These are phyloP conservation scores for Agrocybe pediades DNA, from an alignment of 768 basidiomycete species.

Conservation along the genomic window DNA sequence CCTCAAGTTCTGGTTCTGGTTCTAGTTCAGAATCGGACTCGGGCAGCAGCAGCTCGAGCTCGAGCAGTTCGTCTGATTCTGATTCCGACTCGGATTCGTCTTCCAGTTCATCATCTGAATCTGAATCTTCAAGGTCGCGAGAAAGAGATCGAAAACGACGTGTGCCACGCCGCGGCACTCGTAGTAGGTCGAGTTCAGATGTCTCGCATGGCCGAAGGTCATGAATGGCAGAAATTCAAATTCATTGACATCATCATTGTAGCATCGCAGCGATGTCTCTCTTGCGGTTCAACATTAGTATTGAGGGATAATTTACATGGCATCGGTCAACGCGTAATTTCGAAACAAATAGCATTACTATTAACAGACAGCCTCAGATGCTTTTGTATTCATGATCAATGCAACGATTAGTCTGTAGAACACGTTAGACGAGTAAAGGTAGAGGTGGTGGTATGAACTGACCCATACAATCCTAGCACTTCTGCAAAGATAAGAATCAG, in stretches of 20 bases:
- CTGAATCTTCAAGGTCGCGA: conserved; percentile 44
- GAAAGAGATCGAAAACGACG: conserved; percentile 28
- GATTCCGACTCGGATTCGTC: conserved; percentile 42
- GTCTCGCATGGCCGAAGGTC: conserved; percentile 19
- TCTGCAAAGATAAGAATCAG: conserved; percentile 93
- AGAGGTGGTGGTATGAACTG: conserved; percentile 19
- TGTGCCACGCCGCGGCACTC: conserved; percentile 20
- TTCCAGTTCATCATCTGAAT: conserved; percentile 38
- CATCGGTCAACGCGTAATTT: conserved; percentile 10
- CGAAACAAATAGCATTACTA: too few species aligned
- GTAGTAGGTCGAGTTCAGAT: conserved; percentile 18
- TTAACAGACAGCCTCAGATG: conserved; percentile 38
- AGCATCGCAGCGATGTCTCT: neutral
- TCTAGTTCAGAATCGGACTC: conserved; percentile 39
- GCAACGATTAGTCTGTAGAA: conserved; percentile 79
- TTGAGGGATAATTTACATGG: neutral
- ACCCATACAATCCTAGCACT: conserved; percentile 89
- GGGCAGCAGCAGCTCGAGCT: conserved; percentile 25
- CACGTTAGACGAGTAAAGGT: neutral
- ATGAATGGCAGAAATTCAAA: neutral
- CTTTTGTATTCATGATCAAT: conserved; percentile 87
- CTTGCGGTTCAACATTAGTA: neutral
- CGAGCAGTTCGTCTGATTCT: conserved; percentile 45
- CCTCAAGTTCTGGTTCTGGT: conserved; percentile 24
- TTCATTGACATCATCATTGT: neutral